Base-by-base conservation (phyloP, 139 green algal genomes). In the Nannochloris sp. region DNA sequence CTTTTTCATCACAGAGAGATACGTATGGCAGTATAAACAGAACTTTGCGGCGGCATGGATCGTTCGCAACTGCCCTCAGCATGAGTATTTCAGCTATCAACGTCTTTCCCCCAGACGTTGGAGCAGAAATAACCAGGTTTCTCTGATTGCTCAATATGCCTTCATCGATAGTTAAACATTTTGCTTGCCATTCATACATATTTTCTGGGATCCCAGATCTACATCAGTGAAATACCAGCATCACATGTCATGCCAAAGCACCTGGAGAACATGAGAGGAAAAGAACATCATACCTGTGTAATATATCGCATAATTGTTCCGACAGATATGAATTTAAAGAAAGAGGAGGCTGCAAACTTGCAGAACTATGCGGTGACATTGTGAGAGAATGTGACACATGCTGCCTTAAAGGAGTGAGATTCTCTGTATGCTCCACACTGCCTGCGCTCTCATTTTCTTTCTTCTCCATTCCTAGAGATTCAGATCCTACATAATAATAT, bases 101-200 rank as follows among this genome's bases (percentile, higher is more conserved):
- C 24, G 59, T 69, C 51, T 75, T 75, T 48, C 68, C 68, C 19
- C 18, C 23, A 11, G 46, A 61, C 3, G 68, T 75, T 23, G 61
- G 69, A 14, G 69, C 61, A 44, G 61, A 50, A 50, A 24, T 8
- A 11, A 69, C 23, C 12, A 63, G n/a, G 57, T 44, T 57, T 19
- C 11, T 23, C 11, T 21, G 34, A 46, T 66, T 37, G 5, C 8
- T 14, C 25, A 57, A 27, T 14, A 21, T 8, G 18, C 58, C 65
- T 10, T 57, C 56, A 16, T 61, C 36, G 51, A 57, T 23, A 27
- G 18, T 36, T 15, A 71, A 54, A 48, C 65, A 71, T 56, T 65
- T 43, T 34, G 65, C 65, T 44, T 71, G 65, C 65, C 65, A 71
- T 19, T 37, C 55, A n/a, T 58, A 65, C 19, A 71, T 51, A 16